Percentiles rank a stretch among this genome's conserved stretches.
Evolutionary conservation across 257 asterid species (phyloP).

Genomic region (Buddleja alternifolia): DNA sequence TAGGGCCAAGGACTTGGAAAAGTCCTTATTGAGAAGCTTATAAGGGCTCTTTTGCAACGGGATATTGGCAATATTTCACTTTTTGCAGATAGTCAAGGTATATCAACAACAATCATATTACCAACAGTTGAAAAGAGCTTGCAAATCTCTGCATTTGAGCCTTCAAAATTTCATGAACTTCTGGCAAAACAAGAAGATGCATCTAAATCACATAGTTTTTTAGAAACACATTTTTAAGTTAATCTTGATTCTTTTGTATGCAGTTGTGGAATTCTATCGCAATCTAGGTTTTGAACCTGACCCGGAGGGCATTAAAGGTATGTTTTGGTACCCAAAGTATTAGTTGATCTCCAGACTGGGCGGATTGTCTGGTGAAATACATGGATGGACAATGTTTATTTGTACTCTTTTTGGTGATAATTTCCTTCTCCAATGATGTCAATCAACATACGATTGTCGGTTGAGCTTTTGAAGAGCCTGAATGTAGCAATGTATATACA

Average conservation of each 20-base stretch:
- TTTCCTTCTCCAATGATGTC: slow-evolving; percentile 11
- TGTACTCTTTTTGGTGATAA: background rate
- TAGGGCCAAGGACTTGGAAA: slow-evolving; percentile 99
- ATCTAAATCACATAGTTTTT: background rate
- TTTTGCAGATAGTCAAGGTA: slow-evolving; percentile 96
- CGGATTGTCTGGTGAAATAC: slow-evolving; percentile 1
- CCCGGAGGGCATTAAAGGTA: slow-evolving; percentile 97
- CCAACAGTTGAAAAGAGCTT: background rate
- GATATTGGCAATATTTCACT: slow-evolving; percentile 93
- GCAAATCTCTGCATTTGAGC: too few species aligned
- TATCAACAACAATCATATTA: background rate
- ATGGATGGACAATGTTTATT: background rate
- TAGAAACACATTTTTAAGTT: background rate
- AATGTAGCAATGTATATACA: slow-evolving; percentile 15
- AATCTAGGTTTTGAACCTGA: slow-evolving; percentile 89
- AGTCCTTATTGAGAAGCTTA: slow-evolving; percentile 83
- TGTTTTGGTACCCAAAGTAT: slow-evolving; percentile 96
- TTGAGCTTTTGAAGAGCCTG: slow-evolving; percentile 13
- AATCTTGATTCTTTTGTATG: slow-evolving; percentile 34
- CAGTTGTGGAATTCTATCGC: slow-evolving; percentile 90
- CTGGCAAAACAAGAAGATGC: background rate
- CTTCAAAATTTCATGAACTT: background rate
- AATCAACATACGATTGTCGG: background rate
- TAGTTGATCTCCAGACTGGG: slow-evolving; percentile 28
- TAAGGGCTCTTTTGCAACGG: slow-evolving; percentile 77